Evolutionary conservation across 768 basidiomycete genomes (phyloP).

Genomic region (Auriculariales sp.): DNA sequence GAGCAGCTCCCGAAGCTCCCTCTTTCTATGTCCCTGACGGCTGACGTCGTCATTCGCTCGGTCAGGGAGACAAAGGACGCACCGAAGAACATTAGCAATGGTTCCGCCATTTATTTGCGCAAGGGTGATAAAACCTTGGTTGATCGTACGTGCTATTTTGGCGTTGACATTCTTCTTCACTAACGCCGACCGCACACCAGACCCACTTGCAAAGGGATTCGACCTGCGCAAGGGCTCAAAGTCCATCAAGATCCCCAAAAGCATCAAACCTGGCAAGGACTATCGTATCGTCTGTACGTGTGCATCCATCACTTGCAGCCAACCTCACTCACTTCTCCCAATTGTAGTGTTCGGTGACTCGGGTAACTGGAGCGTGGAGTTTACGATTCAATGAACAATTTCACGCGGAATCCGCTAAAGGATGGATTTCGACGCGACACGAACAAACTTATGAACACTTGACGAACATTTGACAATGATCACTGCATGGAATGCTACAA

Average conservation of each 20-base stretch:
- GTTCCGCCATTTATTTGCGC: background rate
- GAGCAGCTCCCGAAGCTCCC: too few species aligned
- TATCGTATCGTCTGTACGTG: background rate
- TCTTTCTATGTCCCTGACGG: too few species aligned
- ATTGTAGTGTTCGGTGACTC: slow-evolving; percentile 21
- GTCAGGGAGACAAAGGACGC: slow-evolving; percentile 1
- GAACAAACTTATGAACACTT: too few species aligned
- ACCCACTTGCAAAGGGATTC: background rate
- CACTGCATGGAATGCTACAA: too few species aligned
- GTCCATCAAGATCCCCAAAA: background rate
- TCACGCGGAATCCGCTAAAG: too few species aligned
- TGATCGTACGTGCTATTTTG: background rate
- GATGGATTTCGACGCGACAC: too few species aligned
- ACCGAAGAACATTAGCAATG: slow-evolving; percentile 14
- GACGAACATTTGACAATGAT: too few species aligned
- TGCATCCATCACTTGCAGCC: background rate
- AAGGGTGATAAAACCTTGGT: background rate
- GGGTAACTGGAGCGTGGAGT: slow-evolving; percentile 14
- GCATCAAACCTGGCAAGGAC: background rate
- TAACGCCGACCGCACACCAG: background rate
- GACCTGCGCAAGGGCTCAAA: background rate
- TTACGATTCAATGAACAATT: too few species aligned
- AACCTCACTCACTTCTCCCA: background rate
- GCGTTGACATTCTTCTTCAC: background rate
- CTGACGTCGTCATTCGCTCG: too few species aligned